A percentile compares a stretch with the other conserved stretches of the same genome.
These are phyloP conservation scores for Myxozyma sirexii DNA, from an alignment of 805 yeast genomes.

Conservation along the genomic window DNA sequence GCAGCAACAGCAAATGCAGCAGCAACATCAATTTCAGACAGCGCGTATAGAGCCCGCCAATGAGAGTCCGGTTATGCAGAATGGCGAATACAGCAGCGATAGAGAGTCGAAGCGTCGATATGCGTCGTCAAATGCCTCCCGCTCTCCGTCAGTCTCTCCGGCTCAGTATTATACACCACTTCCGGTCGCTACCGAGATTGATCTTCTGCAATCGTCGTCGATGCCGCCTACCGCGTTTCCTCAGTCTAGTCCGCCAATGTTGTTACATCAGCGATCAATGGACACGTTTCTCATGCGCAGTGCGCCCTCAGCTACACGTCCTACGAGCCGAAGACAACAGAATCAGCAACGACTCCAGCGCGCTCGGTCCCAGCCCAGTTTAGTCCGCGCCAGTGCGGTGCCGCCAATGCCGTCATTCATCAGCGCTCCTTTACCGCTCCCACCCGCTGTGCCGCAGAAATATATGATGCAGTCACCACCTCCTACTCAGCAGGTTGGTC, in stretches of 20 bases:
- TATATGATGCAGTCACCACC: conserved; percentile 1
- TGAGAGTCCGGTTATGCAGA: not conserved
- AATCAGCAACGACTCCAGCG: conserved; percentile 17
- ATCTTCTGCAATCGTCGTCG: not conserved
- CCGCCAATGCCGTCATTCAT: not conserved
- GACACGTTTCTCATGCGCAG: conserved; percentile 7
- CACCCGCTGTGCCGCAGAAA: not conserved
- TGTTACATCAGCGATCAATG: conserved; percentile 10
- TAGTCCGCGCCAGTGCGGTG: conserved; percentile 3
- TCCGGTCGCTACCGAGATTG: not conserved
- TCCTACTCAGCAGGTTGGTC: not conserved
- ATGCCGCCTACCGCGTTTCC: not conserved
- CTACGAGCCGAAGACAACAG: conserved; percentile 3
- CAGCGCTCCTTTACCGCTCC: not conserved
- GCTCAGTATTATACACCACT: conserved; percentile 6
- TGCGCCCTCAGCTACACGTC: not conserved
- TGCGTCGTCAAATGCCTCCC: conserved; percentile 2
- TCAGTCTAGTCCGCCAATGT: conserved; percentile 6
- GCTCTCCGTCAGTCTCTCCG: conserved; percentile 6
- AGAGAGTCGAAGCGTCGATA: conserved; percentile 10
- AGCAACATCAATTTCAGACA: conserved; percentile 6
- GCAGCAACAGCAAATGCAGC: conserved; percentile 12
- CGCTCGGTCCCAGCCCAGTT: conserved; percentile 16
- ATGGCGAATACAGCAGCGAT: conserved; percentile 4
- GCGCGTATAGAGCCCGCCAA: not conserved